Percentiles rank a stretch among this genome's conserved stretches.
phyloP scores from a whole-genome alignment of 352 stramenopile genomes.

The Pythium folliculosum region DNA sequence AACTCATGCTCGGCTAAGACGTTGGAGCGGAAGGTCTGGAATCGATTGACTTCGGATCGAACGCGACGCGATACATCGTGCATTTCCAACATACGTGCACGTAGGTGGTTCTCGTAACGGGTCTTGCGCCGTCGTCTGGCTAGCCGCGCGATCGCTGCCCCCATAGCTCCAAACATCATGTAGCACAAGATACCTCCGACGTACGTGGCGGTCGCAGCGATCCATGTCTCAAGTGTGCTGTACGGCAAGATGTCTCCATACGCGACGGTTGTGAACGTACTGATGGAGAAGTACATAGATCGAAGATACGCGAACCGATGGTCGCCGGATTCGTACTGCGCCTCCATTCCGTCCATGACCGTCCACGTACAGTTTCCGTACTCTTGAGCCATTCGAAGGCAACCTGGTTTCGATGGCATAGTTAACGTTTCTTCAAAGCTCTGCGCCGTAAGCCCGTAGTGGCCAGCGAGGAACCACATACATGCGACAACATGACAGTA shows the following conservation, averaged over 20 bases:
- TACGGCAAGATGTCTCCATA: constrained; percentile 40
- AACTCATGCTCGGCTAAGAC: constrained; percentile 19
- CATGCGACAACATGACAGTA: constrained; percentile 35
- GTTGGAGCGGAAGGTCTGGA: constrained; percentile 27
- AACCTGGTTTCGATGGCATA: constrained; percentile 29
- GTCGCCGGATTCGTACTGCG: constrained; percentile 11
- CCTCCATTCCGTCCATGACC: constrained; percentile 30
- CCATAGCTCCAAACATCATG: constrained; percentile 33
- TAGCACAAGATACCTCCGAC: constrained; percentile 36
- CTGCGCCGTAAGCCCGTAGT: too few relatives aligned
- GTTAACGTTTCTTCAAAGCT: too few relatives aligned
- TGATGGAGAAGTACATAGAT: constrained; percentile 38
- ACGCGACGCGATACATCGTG: constrained; percentile 21
- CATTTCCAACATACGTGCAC: constrained; percentile 26
- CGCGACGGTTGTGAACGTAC: constrained; percentile 37
- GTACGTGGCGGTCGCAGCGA: constrained; percentile 23
- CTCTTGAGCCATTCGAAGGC: constrained; percentile 29
- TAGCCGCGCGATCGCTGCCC: constrained; percentile 27
- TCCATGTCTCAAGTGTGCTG: constrained; percentile 27
- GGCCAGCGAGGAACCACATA: constrained; percentile 31
- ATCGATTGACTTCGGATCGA: constrained; percentile 29
- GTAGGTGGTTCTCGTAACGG: constrained; percentile 27
- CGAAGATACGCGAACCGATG: constrained; percentile 27
- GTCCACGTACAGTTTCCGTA: constrained; percentile 35
- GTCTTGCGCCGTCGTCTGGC: constrained; percentile 20